A percentile compares a stretch with the other conserved stretches of the same genome.
Conservation (phyloP, 2,329 filamentous ascomycete genomes). For the Tolypocladium ovalisporum region DNA sequence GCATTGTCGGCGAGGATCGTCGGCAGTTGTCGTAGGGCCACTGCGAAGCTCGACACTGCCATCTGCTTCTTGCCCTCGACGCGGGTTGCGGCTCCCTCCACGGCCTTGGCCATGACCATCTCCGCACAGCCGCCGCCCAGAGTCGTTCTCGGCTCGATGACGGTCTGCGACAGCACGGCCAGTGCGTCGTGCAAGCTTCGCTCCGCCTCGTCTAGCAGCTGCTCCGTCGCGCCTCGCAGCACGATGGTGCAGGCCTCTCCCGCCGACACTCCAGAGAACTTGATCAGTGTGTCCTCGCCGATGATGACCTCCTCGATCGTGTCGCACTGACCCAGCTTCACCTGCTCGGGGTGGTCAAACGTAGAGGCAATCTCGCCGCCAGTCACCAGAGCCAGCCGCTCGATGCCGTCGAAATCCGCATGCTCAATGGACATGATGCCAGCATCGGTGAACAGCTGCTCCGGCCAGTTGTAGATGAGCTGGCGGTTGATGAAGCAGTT, state of each 20-base stretch:
- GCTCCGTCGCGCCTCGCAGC: slow-evolving; percentile 88
- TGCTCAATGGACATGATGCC: slow-evolving; percentile 99
- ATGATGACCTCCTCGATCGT: slow-evolving; percentile 97
- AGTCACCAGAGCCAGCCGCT: slow-evolving; percentile 86
- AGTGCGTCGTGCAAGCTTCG: slow-evolving; percentile 92
- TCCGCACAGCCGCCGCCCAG: slow-evolving; percentile 93
- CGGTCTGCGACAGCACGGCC: slow-evolving; percentile 91
- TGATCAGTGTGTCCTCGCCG: slow-evolving; percentile 93
- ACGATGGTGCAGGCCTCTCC: slow-evolving; percentile 95
- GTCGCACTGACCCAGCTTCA: slow-evolving; percentile 92
- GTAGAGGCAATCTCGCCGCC: slow-evolving; percentile 96
- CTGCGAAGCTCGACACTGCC: slow-evolving; percentile 81
- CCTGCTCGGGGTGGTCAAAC: slow-evolving; percentile 94
- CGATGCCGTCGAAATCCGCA: slow-evolving; percentile 96
- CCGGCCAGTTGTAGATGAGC: slow-evolving; percentile 99
- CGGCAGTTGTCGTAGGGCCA: slow-evolving; percentile 82
- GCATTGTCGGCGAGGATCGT: slow-evolving; percentile 97
- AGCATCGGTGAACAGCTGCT: slow-evolving; percentile 95
- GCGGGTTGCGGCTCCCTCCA: slow-evolving; percentile 85
- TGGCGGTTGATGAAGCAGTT: slow-evolving; percentile 99
- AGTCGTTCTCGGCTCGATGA: slow-evolving; percentile 87
- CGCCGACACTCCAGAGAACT: slow-evolving; percentile 90
- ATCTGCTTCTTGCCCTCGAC: slow-evolving; percentile 95
- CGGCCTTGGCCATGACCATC: slow-evolving; percentile 98
- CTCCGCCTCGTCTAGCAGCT: slow-evolving; percentile 93